phyloP scores from a whole-genome alignment of 164 flowering plant genomes.

The Umbilicus rupestris region DNA sequence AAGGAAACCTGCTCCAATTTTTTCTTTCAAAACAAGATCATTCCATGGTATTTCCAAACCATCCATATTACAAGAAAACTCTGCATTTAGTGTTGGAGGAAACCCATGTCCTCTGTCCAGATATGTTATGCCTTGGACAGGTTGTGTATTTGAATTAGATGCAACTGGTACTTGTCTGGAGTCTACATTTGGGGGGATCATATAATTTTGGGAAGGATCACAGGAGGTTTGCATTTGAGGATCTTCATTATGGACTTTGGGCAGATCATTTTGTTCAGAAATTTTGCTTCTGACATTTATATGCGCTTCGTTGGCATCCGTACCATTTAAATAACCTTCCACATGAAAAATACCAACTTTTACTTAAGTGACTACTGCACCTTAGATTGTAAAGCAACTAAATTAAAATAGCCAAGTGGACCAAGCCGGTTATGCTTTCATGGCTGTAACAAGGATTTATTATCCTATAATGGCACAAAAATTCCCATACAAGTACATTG shows the following conservation, averaged over 20 bases:
- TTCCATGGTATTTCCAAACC: slow-evolving; percentile 88
- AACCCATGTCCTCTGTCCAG: slow-evolving; percentile 23
- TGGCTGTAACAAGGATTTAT: neutral
- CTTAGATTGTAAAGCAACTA: neutral
- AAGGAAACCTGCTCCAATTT: slow-evolving; percentile 78
- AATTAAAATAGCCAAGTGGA: neutral
- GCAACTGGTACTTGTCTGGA: neutral
- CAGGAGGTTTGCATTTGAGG: neutral
- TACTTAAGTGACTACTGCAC: neutral
- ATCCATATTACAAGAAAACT: slow-evolving; percentile 50
- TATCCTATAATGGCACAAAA: neutral
- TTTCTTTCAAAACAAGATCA: slow-evolving; percentile 77
- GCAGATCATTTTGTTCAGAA: neutral
- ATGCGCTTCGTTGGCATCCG: neutral
- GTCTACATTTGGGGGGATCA: neutral
- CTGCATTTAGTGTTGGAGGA: slow-evolving; percentile 27
- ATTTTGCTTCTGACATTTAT: neutral
- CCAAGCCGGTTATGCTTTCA: neutral
- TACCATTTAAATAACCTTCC: neutral
- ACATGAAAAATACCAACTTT: neutral
- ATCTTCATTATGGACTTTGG: neutral
- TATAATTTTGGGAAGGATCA: neutral
- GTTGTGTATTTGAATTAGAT: neutral
- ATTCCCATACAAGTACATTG: neutral
- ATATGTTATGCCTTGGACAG: slow-evolving; percentile 26